These are phyloP conservation scores for Penicillium decumbens DNA, from an alignment of 2,329 filamentous ascomycete genomes.

Conservation along the genomic window DNA sequence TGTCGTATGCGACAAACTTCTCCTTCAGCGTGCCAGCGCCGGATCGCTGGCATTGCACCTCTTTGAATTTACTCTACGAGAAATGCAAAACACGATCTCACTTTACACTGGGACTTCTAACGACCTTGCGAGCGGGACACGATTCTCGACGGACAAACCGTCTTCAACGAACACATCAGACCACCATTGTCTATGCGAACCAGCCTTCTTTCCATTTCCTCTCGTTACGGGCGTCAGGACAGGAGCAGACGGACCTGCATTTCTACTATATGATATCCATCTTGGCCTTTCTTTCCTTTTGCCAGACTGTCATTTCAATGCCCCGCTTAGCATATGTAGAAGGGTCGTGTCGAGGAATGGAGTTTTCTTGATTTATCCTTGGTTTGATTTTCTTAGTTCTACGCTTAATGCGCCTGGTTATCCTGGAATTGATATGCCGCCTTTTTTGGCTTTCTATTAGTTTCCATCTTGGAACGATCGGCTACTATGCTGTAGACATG, in stretches of 20 bases:
- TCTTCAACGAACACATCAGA: background rate
- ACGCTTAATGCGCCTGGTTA: background rate
- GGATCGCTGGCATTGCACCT: slow-evolving; percentile 10
- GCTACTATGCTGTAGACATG: background rate
- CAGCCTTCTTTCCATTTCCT: background rate
- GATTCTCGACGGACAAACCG: slow-evolving; percentile 3
- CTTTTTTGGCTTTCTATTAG: background rate
- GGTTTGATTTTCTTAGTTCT: background rate
- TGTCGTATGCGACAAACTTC: background rate
- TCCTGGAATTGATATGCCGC: background rate
- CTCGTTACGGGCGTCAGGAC: slow-evolving; percentile 3
- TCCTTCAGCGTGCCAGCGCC: slow-evolving; percentile 9
- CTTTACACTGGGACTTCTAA: too few relatives aligned
- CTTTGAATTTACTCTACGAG: slow-evolving; percentile 1
- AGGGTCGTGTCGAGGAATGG: slow-evolving; percentile 9
- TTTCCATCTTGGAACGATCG: background rate
- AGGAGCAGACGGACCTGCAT: slow-evolving; percentile 7
- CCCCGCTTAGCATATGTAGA: slow-evolving; percentile 12
- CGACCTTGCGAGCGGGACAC: background rate
- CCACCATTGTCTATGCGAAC: background rate
- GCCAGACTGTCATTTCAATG: background rate
- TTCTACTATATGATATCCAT: background rate
- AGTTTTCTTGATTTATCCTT: background rate
- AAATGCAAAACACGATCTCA: background rate
- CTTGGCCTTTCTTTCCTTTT: background rate